These are phyloP conservation scores for Sclerotinia spermophila DNA, from an alignment of 2,329 filamentous ascomycete species.

Conservation along the genomic window DNA sequence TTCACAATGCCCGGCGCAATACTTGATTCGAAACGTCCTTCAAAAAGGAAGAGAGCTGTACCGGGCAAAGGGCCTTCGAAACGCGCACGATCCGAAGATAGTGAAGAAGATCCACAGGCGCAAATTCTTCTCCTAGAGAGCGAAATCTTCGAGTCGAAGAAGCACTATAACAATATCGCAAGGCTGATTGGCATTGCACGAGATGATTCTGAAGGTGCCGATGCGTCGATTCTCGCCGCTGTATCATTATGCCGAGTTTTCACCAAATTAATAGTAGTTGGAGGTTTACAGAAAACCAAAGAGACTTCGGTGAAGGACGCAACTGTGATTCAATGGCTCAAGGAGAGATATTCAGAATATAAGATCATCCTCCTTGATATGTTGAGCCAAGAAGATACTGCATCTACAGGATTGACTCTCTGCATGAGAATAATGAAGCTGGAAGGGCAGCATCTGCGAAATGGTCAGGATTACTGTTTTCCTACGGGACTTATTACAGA, in stretches of 20 bases:
- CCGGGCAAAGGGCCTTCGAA: slow-evolving; percentile 45
- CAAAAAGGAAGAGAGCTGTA: slow-evolving; percentile 49
- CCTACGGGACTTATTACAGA: slow-evolving; percentile 62
- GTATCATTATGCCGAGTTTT: slow-evolving; percentile 86
- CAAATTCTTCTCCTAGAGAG: slow-evolving; percentile 73
- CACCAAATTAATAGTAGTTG: slow-evolving; percentile 71
- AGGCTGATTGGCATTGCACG: slow-evolving; percentile 61
- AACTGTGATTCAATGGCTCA: slow-evolving; percentile 75
- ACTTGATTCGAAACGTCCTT: slow-evolving; percentile 21
- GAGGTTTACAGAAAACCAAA: slow-evolving; percentile 63
- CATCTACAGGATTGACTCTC: slow-evolving; percentile 69
- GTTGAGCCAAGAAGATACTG: slow-evolving; percentile 59
- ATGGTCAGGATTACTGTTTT: slow-evolving; percentile 64
- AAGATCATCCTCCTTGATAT: slow-evolving; percentile 58
- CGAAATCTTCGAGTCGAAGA: slow-evolving; percentile 78
- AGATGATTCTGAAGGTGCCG: slow-evolving; percentile 47
- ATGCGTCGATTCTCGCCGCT: slow-evolving; percentile 63
- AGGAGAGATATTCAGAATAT: slow-evolving; percentile 69
- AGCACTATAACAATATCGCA: slow-evolving; percentile 88
- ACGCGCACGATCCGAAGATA: slow-evolving; percentile 42
- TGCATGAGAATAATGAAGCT: slow-evolving; percentile 82
- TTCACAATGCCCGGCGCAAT: slow-evolving; percentile 32
- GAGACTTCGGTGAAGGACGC: slow-evolving; percentile 67
- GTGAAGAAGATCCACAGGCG: slow-evolving; percentile 54
- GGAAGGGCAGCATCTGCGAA: slow-evolving; percentile 61